These are phyloP conservation scores for Ophiostoma sp. DNA, from an alignment of 2,329 filamentous ascomycete genomes.

Conservation along the genomic window DNA sequence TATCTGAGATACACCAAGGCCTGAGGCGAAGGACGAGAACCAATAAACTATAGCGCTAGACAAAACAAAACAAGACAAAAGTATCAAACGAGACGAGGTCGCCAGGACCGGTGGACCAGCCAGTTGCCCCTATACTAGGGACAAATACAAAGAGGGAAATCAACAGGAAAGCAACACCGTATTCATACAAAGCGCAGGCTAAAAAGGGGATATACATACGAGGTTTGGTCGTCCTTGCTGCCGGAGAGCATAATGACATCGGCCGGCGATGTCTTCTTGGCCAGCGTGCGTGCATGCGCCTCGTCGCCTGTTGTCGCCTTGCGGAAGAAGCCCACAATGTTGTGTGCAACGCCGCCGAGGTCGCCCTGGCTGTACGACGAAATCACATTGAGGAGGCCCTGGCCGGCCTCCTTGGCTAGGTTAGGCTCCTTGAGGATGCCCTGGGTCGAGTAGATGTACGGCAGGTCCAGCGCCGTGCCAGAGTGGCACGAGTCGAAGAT, in stretches of 20 bases:
- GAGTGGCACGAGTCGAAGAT: conserved; percentile 82
- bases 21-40: no score
- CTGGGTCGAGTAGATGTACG: conserved; percentile 75
- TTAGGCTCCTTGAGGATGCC: conserved; percentile 77
- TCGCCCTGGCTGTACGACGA: conserved; percentile 79
- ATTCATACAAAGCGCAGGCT: not conserved
- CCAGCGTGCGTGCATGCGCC: conserved; percentile 68
- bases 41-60: no score
- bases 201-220: conserved; percentile 46
- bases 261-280: conserved; percentile 87
- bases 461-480: conserved; percentile 69
- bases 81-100: no score
- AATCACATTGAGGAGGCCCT: conserved; percentile 66
- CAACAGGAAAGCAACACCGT: conserved; percentile 19
- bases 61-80: no score
- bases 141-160: conserved; percentile 26
- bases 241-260: conserved; percentile 98
- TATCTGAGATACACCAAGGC: no score
- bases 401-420: conserved; percentile 70
- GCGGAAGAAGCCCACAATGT: conserved; percentile 81
- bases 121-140: not conserved
- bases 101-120: no score
- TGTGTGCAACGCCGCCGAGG: conserved; percentile 70
- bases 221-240: conserved; percentile 92
- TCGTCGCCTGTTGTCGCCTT: conserved; percentile 72